These are phyloP conservation scores for Pythium guiyangense DNA, from an alignment of 352 stramenopile species.

Conservation along the genomic window DNA sequence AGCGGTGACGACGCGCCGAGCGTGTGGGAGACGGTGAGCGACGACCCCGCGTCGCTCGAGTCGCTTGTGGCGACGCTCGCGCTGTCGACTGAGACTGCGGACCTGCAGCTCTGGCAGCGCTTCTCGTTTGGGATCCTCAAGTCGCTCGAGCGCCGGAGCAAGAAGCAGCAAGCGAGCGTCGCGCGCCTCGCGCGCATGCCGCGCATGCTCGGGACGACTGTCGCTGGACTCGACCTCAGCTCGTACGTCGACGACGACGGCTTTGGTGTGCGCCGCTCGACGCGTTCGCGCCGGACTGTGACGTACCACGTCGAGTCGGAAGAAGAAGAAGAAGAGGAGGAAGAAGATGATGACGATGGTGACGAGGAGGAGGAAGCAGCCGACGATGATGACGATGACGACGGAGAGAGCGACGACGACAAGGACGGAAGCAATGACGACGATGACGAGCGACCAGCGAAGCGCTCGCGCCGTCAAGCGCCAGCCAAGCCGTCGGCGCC, in stretches of 20 bases:
- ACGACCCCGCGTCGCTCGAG: slow-evolving; percentile 46
- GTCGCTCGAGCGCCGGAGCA: slow-evolving; percentile 41
- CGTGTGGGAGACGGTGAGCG: slow-evolving; percentile 57
- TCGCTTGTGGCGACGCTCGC: slow-evolving; percentile 44
- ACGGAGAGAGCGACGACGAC: slow-evolving; percentile 14
- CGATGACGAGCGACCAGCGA: not conserved
- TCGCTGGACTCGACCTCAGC: slow-evolving; percentile 18
- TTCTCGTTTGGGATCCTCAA: slow-evolving; percentile 37
- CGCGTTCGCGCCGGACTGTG: slow-evolving; percentile 40
- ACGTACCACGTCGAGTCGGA: slow-evolving; percentile 47
- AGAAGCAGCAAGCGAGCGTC: slow-evolving; percentile 36
- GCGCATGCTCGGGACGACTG: slow-evolving; percentile 28
- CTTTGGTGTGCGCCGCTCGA: slow-evolving; percentile 26
- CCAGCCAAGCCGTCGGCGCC: not conserved
- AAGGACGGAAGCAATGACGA: slow-evolving; percentile 9
- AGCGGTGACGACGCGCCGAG: slow-evolving; percentile 13
- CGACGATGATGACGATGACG: slow-evolving; percentile 15
- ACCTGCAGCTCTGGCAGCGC: slow-evolving; percentile 54
- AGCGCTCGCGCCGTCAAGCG: slow-evolving; percentile 2
- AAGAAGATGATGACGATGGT: slow-evolving; percentile 13
- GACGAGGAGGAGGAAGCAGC: slow-evolving; percentile 9
- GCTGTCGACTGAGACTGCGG: slow-evolving; percentile 35
- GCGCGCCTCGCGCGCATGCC: slow-evolving; percentile 38
- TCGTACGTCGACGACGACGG: slow-evolving; percentile 24
- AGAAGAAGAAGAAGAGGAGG: slow-evolving; percentile 26